Evolutionary conservation across 768 basidiomycete genomes (phyloP).

Genomic region (Tylopilus felleus): DNA sequence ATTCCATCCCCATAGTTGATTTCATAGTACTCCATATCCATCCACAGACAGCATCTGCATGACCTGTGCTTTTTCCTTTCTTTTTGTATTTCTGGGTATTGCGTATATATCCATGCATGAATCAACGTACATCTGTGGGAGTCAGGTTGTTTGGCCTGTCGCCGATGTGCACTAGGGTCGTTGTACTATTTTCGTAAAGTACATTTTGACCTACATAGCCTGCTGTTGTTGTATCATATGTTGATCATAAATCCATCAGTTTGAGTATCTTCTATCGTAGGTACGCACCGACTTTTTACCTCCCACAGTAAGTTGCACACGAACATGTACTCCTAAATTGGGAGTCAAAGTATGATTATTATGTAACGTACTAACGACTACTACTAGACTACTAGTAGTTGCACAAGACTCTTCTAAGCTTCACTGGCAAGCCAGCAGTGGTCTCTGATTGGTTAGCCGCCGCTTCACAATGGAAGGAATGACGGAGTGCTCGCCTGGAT

Average conservation of each 20-base stretch:
- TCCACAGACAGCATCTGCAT: slow-evolving; percentile 13
- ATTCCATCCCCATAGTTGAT: slow-evolving; percentile 5
- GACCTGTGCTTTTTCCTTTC: neutral
- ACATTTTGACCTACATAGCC: slow-evolving; percentile 1
- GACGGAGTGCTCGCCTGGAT: no score
- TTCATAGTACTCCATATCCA: slow-evolving; percentile 6
- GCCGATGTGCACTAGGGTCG: neutral
- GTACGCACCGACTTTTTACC: no score
- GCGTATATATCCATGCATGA: slow-evolving; percentile 24
- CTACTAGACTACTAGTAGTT: no score
- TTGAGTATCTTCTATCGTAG: neutral
- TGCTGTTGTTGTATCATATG: slow-evolving; percentile 18
- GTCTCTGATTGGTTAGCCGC: no score
- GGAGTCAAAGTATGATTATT: no score
- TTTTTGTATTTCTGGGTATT: slow-evolving; percentile 23
- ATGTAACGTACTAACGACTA: no score
- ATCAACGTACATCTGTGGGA: slow-evolving; percentile 9
- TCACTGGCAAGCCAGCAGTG: no score
- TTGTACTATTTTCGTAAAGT: slow-evolving; percentile 8
- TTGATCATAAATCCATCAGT: neutral
- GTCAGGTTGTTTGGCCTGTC: neutral
- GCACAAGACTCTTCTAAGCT: no score
- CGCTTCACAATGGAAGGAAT: no score
- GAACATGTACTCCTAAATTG: no score
- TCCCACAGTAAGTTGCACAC: no score